Conservation (phyloP, 495 filamentous ascomycete species). For the Cryomyces antarcticus region DNA sequence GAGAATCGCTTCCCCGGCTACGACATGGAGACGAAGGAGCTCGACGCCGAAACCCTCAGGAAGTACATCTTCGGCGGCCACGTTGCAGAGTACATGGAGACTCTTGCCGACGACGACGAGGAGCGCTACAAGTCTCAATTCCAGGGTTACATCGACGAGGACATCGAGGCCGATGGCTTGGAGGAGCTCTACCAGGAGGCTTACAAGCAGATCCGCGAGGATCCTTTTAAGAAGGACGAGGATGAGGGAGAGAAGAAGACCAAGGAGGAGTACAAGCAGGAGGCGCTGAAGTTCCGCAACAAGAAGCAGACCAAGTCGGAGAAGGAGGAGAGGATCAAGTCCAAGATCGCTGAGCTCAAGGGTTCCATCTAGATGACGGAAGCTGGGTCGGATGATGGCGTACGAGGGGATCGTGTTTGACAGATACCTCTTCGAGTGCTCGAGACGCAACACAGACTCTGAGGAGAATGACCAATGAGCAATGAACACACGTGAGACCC, state of each 20-base stretch:
- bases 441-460: background rate
- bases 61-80: conserved; percentile 99
- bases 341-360: conserved; percentile 64
- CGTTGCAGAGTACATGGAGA: conserved; percentile 99
- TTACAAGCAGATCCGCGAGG: conserved; percentile 91
- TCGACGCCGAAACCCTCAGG: conserved; percentile 87
- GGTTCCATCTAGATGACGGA: conserved; percentile 13
- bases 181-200: conserved; percentile 94
- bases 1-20: conserved; percentile 98
- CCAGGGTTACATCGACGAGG: conserved; percentile 88
- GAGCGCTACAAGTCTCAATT: conserved; percentile 98
- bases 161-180: conserved; percentile 85
- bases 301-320: conserved; percentile 59
- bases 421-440: too few species aligned
- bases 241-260: conserved; percentile 62
- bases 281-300: conserved; percentile 72
- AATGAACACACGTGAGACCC: background rate
- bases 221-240: conserved; percentile 89
- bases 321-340: conserved; percentile 61
- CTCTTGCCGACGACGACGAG: conserved; percentile 97
- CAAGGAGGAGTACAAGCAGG: conserved; percentile 93
- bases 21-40: conserved; percentile 90
- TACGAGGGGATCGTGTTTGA: too few species aligned
- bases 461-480: background rate
- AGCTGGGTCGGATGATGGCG: too few species aligned